Conservation (phyloP, 2,329 filamentous ascomycete species). For the Calonectria hongkongensis region DNA sequence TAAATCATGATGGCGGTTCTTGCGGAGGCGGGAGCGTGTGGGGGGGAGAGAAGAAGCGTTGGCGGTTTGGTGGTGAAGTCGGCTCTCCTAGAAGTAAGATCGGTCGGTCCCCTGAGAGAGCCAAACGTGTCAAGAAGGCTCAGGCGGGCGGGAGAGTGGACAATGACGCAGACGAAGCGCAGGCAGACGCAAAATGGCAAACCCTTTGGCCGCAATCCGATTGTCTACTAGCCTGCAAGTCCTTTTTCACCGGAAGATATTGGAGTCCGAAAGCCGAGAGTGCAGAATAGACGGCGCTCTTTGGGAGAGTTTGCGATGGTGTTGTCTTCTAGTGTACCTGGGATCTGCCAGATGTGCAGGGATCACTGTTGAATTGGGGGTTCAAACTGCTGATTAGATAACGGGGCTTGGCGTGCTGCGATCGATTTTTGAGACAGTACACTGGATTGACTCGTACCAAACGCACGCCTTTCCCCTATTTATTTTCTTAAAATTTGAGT, state of each 20-base stretch:
- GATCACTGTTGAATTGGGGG: conserved; percentile 14
- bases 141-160: conserved; percentile 16
- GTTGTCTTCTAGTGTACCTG: conserved; percentile 41
- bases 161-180: conserved; percentile 44
- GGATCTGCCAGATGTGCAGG: conserved; percentile 20
- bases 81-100: conserved; percentile 11
- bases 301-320: conserved; percentile 31
- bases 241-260: not conserved
- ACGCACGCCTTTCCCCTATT: not conserved
- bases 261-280: not conserved
- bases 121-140: conserved; percentile 54
- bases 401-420: conserved; percentile 39
- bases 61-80: conserved; percentile 35
- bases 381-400: conserved; percentile 52
- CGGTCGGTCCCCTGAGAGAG: conserved; percentile 33
- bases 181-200: conserved; percentile 26
- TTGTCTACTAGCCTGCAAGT: conserved; percentile 1
- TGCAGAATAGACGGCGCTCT: not conserved
- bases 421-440: not conserved
- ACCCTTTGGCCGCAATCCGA: conserved; percentile 9
- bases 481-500: not conserved
- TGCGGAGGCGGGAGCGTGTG: conserved; percentile 26
- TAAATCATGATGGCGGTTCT: conserved; percentile 79
- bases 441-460: conserved; percentile 2
- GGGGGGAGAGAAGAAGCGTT: conserved; percentile 26